Base-by-base conservation (phyloP, 169 alveolate species). In the Cryptosporidium ryanae region DNA sequence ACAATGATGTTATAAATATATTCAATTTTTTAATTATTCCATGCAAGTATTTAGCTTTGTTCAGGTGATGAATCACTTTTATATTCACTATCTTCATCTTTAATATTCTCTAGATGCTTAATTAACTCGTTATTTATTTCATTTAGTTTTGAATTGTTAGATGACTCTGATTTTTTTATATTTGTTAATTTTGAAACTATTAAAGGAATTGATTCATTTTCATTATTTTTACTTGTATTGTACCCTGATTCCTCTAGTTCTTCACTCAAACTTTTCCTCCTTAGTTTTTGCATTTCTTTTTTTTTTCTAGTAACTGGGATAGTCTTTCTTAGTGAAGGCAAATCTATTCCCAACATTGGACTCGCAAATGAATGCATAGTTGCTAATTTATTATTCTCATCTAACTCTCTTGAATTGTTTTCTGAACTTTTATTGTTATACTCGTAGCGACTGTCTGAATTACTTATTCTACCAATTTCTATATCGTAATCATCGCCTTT, bases 51-150 rank as follows among this genome's bases (percentile, higher is more conserved):
- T 1, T 38, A 38, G 46, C 8, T 38, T 38, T 38, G 46, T 38
- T 38, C 46, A 38, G 46, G 46, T 66, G 63, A 44, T 48, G 17
- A 23, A 25, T 68, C 83, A 68, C 66, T 68, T 50, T 68, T 52
- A 68, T 68, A 52, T 31, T 68, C 83, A 44, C 83, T 68, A 21
- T 68, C 54, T 29, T 68, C 83, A 17, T 68, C 83, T 49, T 18
- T 44, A 12, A 68, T 68, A 27, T n/a, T 8, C 29, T 52, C 67
- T 23, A 68, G 21, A 43, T 68, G 65, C 15, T 18, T 68, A 38
- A 68, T 50, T 21, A 68, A 49, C 13, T 68, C 83, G 23, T 32
- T 68, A 38, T 38, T 38, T 15, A 49, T 17, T 29, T 7, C 32
- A 15, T 49, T 68, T 21, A 65, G 66, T 18, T 68, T 68, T n/a